Evolutionary conservation across 495 filamentous ascomycete species (phyloP).

Genomic region (Penicillium bialowiezense): DNA sequence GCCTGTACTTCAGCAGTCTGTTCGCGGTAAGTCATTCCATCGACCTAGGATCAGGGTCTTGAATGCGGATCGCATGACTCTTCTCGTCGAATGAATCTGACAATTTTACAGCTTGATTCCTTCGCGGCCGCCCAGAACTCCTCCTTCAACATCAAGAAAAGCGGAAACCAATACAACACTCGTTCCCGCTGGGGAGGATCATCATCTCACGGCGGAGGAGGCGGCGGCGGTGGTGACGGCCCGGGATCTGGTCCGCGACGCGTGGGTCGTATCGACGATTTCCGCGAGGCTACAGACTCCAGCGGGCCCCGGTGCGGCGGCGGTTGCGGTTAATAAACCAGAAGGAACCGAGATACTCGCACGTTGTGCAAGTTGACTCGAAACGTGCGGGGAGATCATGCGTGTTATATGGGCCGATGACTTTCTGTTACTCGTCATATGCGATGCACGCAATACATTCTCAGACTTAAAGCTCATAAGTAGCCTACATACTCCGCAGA

Average conservation of each 20-base stretch:
- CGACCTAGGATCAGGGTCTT: no score
- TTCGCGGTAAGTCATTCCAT: slow-evolving; percentile 32
- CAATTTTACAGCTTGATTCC: slow-evolving; percentile 53
- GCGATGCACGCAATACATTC: slow-evolving; percentile 1
- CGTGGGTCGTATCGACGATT: slow-evolving; percentile 41
- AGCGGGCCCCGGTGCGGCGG: slow-evolving; percentile 28
- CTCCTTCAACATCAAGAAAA: slow-evolving; percentile 53
- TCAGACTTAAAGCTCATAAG: neutral
- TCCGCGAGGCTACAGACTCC: slow-evolving; percentile 20
- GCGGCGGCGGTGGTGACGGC: slow-evolving; percentile 27
- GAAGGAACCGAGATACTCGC: neutral
- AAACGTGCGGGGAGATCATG: no score
- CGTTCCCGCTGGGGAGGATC: slow-evolving; percentile 25
- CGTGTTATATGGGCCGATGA: no score
- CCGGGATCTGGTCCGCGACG: slow-evolving; percentile 28
- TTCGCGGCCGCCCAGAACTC: slow-evolving; percentile 63
- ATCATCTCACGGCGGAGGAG: slow-evolving; percentile 17
- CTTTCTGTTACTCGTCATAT: neutral
- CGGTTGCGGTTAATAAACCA: slow-evolving; percentile 25
- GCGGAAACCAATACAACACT: slow-evolving; percentile 18
- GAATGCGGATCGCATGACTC: no score
- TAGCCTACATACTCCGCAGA: neutral
- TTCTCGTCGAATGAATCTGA: neutral
- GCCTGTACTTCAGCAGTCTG: slow-evolving; percentile 41
- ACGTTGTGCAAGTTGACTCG: no score